Conservation (phyloP, 768 basidiomycete genomes). For the Tephrocybe sp. region DNA sequence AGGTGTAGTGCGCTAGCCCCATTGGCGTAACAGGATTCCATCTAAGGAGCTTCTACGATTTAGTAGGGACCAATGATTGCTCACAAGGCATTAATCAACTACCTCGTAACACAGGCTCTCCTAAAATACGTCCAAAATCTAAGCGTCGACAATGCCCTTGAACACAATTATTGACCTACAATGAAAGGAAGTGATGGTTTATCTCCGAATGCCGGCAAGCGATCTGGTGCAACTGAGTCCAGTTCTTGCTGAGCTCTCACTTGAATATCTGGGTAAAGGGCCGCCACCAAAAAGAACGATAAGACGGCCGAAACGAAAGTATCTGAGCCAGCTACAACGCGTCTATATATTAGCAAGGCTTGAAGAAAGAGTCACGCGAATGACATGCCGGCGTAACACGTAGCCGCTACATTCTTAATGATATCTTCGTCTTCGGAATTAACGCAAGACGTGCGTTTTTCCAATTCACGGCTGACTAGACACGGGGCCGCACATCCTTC, state of each 20-base stretch:
- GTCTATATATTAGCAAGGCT: background rate
- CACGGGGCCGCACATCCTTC: constrained; percentile 31
- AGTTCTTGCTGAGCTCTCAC: constrained; percentile 36
- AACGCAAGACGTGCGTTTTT: constrained; percentile 21
- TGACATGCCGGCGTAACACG: constrained; percentile 38
- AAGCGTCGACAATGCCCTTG: background rate
- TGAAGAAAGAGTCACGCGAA: background rate
- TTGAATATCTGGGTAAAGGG: constrained; percentile 40
- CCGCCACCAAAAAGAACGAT: constrained; percentile 39
- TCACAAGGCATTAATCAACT: background rate
- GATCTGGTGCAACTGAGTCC: constrained; percentile 30
- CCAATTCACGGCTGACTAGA: constrained; percentile 38
- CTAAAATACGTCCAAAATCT: constrained; percentile 10
- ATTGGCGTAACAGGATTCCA: constrained; percentile 44
- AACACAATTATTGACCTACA: constrained; percentile 20
- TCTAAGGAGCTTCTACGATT: constrained; percentile 27
- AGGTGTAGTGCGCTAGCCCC: constrained; percentile 25
- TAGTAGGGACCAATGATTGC: background rate
- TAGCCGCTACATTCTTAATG: constrained; percentile 43
- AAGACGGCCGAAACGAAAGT: constrained; percentile 37
- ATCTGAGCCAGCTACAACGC: constrained; percentile 28
- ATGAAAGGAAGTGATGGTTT: constrained; percentile 36
- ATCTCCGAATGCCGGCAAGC: constrained; percentile 41
- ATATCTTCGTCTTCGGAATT: constrained; percentile 32
- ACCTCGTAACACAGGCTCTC: constrained; percentile 31